A percentile compares a stretch with the other conserved stretches of the same genome.
These are phyloP conservation scores for Exophiala sp. DNA, from an alignment of 2,329 filamentous ascomycete genomes.

Conservation along the genomic window DNA sequence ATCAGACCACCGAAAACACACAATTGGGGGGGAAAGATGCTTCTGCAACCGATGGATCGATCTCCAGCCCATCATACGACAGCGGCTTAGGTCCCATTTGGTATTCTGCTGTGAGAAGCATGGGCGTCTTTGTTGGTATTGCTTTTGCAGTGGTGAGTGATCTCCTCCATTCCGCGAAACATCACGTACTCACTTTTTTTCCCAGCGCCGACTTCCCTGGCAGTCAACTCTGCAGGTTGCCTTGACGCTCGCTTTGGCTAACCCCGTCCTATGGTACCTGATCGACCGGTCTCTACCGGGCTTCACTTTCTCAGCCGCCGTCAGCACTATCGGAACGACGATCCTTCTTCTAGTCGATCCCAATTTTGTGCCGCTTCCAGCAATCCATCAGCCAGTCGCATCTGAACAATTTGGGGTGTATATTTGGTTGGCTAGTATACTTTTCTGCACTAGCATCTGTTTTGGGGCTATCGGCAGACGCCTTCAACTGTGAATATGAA, in stretches of 20 bases:
- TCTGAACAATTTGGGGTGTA: constrained; percentile 55
- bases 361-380: constrained; percentile 66
- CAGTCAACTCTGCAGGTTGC: constrained; percentile 91
- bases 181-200: constrained; percentile 16
- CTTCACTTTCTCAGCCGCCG: constrained; percentile 67
- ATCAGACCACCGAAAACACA: constrained; percentile 30
- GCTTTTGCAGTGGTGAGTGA: constrained; percentile 71
- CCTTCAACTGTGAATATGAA: constrained; percentile 39
- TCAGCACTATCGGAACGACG: constrained; percentile 68
- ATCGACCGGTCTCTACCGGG: constrained; percentile 85
- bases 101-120: constrained; percentile 64
- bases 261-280: constrained; percentile 92
- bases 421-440: constrained; percentile 85
- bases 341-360: constrained; percentile 70
- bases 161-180: constrained; percentile 1
- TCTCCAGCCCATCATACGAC: constrained; percentile 27
- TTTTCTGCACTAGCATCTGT: constrained; percentile 92
- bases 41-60: constrained; percentile 21
- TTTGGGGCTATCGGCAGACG: constrained; percentile 92
- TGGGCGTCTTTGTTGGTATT: constrained; percentile 67
- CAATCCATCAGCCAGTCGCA: constrained; percentile 36
- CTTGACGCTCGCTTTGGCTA: constrained; percentile 78
- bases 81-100: constrained; percentile 58
- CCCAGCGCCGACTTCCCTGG: constrained; percentile 82
- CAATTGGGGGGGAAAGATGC: constrained; percentile 19